Base-by-base conservation (phyloP, 306 rosid genomes). In the Castanea mollissima region DNA sequence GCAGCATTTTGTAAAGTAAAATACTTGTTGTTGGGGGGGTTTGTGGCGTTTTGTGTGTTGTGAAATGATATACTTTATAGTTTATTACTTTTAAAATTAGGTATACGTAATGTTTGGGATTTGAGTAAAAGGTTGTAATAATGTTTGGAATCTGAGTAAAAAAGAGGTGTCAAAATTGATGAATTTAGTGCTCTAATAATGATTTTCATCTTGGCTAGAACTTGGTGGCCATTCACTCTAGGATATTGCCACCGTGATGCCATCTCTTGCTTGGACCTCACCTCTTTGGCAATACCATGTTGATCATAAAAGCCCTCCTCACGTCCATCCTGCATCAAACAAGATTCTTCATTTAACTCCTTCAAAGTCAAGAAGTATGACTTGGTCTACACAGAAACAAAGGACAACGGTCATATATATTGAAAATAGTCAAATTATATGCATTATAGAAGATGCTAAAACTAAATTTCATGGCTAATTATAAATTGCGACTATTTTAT, bases 61-160 rank as follows among this genome's bases (percentile, higher is more conserved):
- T 11, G 15, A 5, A 32, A 8, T 20, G 1, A 51, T 29, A 58
- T 9, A 62, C 19, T 27, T 38, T 25, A 44, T 16, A 6, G 14
- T 25, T 51, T 12, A 51, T 2, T 25, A 12, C 38, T 21, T 72
- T 25, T 52, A 54, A 55, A 32, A 55, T 23, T 9, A 56, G 23
- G 55, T 74, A 13, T 56, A 56, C 6, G 8, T 71, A 76, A 81
- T 76, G 81, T 81, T 81, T 75, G 80, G 80, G 11, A 76, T 81
- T 73, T 69, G 84, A 76, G 80, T 81, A 76, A 76, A 81, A 29
- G 62, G 62, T 16, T 15, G 38, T n/a, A 7, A 29, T 49, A 70
- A 76, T 75, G 84, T 74, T 74, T 59, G 79, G 79, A 57, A 74
- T 75, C 79, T 57, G 80, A 81, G 79, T 75, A 75, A 80, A 71